These are phyloP conservation scores for Endocladia muricata DNA, from an alignment of 31 red algal species.

Conservation along the genomic window DNA sequence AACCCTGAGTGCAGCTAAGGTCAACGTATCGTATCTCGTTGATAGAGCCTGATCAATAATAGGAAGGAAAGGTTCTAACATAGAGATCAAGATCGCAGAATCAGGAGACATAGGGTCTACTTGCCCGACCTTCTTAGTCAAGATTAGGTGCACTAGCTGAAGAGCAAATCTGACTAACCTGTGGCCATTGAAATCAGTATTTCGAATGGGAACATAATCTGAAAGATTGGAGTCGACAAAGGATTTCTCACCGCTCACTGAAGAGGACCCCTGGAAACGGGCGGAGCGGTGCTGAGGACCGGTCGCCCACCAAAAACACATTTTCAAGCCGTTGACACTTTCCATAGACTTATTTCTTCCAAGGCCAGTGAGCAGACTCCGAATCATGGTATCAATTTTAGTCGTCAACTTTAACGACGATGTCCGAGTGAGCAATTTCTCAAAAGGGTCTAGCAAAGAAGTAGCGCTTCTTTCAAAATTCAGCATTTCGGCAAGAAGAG, in stretches of 20 bases:
- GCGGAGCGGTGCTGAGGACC: too few relatives aligned
- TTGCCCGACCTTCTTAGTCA: not conserved
- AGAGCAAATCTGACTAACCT: conserved; percentile 16
- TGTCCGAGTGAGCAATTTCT: conserved; percentile 17
- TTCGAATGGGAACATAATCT: too few relatives aligned
- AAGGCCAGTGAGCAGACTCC: conserved; percentile 46
- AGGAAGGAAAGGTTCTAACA: conserved; percentile 63
- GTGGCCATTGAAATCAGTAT: not conserved
- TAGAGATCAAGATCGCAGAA: conserved; percentile 18
- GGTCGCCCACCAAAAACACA: too few relatives aligned
- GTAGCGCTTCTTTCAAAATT: conserved; percentile 39
- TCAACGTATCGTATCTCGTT: conserved; percentile 45
- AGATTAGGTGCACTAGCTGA: conserved; percentile 8
- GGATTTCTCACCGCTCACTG: too few relatives aligned
- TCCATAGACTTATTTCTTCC: conserved; percentile 40
- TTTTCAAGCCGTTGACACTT: too few relatives aligned
- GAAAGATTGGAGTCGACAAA: too few relatives aligned
- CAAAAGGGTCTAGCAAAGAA: conserved; percentile 30
- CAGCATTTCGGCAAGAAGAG: conserved; percentile 26
- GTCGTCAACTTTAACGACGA: conserved; percentile 49
- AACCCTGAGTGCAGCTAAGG: conserved; percentile 23
- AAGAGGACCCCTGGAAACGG: too few relatives aligned
- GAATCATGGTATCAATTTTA: conserved; percentile 42
- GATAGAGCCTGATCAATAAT: conserved; percentile 23
- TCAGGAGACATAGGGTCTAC: not conserved